Percentiles rank a stretch among this genome's conserved stretches.
Conservation (phyloP, 148 eudicot genomes). For the Heliosperma pusillum region DNA sequence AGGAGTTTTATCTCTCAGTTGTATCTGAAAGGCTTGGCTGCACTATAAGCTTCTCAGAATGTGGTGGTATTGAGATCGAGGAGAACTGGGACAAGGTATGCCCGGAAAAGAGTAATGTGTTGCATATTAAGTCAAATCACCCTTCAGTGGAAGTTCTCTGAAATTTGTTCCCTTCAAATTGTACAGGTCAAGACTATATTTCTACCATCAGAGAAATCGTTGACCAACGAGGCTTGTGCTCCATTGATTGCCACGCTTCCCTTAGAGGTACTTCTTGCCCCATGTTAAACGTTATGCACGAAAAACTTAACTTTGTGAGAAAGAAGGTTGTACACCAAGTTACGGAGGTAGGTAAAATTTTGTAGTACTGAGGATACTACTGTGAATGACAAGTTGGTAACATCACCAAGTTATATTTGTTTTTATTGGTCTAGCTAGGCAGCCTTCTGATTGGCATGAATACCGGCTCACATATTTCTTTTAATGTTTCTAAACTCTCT, state of each 20-base stretch:
- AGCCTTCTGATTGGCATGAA: neutral
- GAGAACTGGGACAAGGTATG: constrained; percentile 90
- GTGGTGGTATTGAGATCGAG: constrained; percentile 87
- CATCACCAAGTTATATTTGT: neutral
- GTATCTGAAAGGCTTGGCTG: constrained; percentile 79
- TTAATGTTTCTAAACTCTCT: neutral
- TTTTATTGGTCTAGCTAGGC: neutral
- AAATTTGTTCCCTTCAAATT: neutral
- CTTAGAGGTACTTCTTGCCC: constrained; percentile 48
- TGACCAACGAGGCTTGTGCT: constrained; percentile 62
- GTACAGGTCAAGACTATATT: constrained; percentile 66
- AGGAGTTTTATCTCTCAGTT: constrained; percentile 67
- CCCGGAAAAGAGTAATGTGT: neutral
- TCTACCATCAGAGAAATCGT: constrained; percentile 54
- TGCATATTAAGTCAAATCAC: constrained; percentile 2
- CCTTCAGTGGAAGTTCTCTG: neutral
- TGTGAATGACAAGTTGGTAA: neutral
- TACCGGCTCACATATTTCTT: neutral
- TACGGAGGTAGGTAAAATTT: neutral
- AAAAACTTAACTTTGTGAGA: neutral
- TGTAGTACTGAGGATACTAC: neutral
- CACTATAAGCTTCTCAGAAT: constrained; percentile 75
- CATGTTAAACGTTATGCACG: neutral
- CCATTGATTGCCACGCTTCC: constrained; percentile 79
- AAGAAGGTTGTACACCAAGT: neutral